Evolutionary conservation across 2,329 filamentous ascomycete genomes (phyloP).

Genomic region (Pseudogymnoascus sp.): DNA sequence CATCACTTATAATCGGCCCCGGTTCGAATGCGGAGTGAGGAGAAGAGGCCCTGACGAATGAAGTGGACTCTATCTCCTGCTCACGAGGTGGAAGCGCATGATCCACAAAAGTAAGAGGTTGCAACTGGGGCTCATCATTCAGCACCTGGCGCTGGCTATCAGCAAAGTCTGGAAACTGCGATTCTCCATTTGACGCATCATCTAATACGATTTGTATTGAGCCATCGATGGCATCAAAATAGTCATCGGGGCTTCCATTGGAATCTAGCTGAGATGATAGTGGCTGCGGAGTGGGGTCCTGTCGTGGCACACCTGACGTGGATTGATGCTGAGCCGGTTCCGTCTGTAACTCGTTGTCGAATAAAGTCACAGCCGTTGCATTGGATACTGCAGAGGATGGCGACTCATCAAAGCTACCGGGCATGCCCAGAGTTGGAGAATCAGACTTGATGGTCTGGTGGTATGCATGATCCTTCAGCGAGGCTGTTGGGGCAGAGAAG

Average conservation of each 20-base stretch:
- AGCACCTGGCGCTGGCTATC: neutral
- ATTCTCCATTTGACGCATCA: slow-evolving; percentile 17
- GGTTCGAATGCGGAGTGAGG: neutral
- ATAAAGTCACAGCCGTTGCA: slow-evolving; percentile 56
- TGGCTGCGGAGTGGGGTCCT: slow-evolving; percentile 18
- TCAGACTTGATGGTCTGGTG: slow-evolving; percentile 29
- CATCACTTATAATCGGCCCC: neutral
- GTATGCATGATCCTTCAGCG: neutral
- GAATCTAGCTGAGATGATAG: slow-evolving; percentile 17
- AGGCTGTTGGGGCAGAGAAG: slow-evolving; percentile 12
- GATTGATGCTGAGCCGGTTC: slow-evolving; percentile 32
- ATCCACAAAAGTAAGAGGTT: neutral
- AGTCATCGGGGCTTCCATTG: slow-evolving; percentile 9
- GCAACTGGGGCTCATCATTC: neutral
- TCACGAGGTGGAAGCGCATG: neutral
- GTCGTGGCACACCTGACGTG: slow-evolving; percentile 11
- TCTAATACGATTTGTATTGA: slow-evolving; percentile 23
- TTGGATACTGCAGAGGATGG: slow-evolving; percentile 52
- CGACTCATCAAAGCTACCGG: slow-evolving; percentile 51
- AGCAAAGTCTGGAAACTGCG: slow-evolving; percentile 5
- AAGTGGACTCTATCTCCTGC: neutral
- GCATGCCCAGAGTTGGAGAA: slow-evolving; percentile 59
- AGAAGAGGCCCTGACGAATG: neutral
- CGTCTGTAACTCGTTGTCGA: slow-evolving; percentile 64
- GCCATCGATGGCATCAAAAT: slow-evolving; percentile 12